phyloP scores from a whole-genome alignment of 108 stramenopile genomes.

The Thalassiosira profunda region DNA sequence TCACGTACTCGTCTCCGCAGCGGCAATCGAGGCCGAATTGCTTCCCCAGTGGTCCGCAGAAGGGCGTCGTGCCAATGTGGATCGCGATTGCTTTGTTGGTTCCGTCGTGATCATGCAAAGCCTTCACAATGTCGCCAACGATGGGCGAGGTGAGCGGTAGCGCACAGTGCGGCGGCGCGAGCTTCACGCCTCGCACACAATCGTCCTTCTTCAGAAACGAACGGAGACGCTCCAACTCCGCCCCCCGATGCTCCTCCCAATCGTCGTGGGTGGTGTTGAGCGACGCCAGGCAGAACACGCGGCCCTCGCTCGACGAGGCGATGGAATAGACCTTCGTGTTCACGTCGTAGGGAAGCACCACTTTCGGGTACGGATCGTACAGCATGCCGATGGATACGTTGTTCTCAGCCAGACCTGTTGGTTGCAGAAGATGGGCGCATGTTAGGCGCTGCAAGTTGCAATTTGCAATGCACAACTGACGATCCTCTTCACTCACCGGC shows the following conservation, averaged over 20 bases:
- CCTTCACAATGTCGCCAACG: constrained; percentile 22
- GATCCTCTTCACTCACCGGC: too few relatives aligned
- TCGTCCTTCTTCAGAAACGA: constrained; percentile 2
- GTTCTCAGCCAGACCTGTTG: constrained; percentile 11
- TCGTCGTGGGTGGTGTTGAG: constrained; percentile 38
- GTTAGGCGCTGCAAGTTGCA: too few relatives aligned
- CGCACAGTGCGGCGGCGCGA: constrained; percentile 37
- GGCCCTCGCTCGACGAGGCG: constrained; percentile 15
- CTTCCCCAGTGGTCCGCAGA: constrained; percentile 41
- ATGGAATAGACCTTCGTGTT: constrained; percentile 13
- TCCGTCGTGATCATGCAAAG: background rate
- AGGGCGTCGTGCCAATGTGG: constrained; percentile 47
- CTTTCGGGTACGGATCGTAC: constrained; percentile 29
- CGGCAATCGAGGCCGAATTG: background rate
- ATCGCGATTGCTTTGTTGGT: constrained; percentile 17
- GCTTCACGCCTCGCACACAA: constrained; percentile 28
- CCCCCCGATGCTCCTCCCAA: constrained; percentile 32
- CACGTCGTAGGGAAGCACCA: constrained; percentile 22
- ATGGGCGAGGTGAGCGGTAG: constrained; percentile 11
- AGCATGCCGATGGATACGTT: constrained; percentile 30
- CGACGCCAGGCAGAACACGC: constrained; percentile 24
- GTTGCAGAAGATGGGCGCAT: too few relatives aligned
- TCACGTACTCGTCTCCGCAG: constrained; percentile 18
- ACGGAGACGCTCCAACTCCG: constrained; percentile 24
- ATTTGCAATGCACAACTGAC: too few relatives aligned